Evolutionary conservation across 176 grass and related monocot species (phyloP).

Genomic region (Raddia distichophylla): DNA sequence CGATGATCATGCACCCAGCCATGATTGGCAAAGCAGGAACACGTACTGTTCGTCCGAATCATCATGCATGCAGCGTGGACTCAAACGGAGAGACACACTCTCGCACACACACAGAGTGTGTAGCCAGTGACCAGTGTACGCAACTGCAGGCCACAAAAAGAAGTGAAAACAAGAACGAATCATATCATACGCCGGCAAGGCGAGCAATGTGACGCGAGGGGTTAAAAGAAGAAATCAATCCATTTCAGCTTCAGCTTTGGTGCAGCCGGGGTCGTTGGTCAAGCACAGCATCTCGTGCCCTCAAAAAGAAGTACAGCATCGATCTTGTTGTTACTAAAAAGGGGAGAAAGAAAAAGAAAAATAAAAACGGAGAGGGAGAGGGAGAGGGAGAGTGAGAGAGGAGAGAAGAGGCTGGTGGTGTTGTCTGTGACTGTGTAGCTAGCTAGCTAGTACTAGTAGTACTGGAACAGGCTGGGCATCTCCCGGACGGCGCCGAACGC

Average conservation of each 20-base stretch:
- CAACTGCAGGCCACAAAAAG: not conserved
- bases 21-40: constrained; percentile 39
- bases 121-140: not conserved
- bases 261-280: constrained; percentile 57
- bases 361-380: too few species aligned
- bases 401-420: not conserved
- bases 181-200: not conserved
- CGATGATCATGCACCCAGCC: constrained; percentile 14
- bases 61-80: not conserved
- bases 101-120: too few species aligned
- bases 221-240: not conserved
- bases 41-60: constrained; percentile 26
- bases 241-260: constrained; percentile 52
- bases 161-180: not conserved
- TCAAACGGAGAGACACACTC: not conserved
- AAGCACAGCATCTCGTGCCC: constrained; percentile 53
- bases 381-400: too few species aligned
- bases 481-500: constrained; percentile 68
- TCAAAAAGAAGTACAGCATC: constrained; percentile 57
- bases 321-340: constrained; percentile 51
- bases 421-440: not conserved
- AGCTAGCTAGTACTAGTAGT: constrained; percentile 53
- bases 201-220: not conserved
- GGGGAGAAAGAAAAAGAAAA: constrained; percentile 24
- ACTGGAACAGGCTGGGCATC: constrained; percentile 76